Conservation (phyloP, 2,329 filamentous ascomycete species). For the Exophiala spinifera region DNA sequence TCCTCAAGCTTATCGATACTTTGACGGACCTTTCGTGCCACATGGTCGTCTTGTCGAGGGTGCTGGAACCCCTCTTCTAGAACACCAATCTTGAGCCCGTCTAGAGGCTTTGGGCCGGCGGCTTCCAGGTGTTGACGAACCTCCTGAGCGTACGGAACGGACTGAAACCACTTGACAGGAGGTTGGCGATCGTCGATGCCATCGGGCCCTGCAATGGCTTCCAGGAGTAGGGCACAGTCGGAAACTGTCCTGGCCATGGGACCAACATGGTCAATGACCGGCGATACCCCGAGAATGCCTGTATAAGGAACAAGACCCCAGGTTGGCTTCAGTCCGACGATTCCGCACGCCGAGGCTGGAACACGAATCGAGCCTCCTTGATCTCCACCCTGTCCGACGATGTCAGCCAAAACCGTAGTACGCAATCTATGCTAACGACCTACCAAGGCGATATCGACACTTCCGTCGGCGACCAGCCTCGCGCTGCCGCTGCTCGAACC, state of each 20-base stretch:
- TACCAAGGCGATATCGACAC: conserved; percentile 30
- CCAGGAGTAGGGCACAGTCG: conserved; percentile 41
- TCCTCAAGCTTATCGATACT: not conserved
- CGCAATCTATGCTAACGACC: conserved; percentile 34
- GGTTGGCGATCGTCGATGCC: conserved; percentile 42
- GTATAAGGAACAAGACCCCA: conserved; percentile 51
- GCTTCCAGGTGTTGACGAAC: no score
- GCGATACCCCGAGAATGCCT: conserved; percentile 45
- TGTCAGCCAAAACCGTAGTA: conserved; percentile 28
- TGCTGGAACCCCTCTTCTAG: conserved; percentile 47
- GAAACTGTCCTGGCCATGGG: conserved; percentile 40
- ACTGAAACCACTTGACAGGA: conserved; percentile 23
- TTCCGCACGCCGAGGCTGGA: conserved; percentile 46
- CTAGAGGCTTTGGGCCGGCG: conserved; percentile 16
- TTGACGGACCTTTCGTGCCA: not conserved
- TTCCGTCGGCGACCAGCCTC: conserved; percentile 41
- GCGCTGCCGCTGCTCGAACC: conserved; percentile 46
- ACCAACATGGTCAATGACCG: conserved; percentile 50
- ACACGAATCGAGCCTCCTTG: conserved; percentile 38
- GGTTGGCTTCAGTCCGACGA: conserved; percentile 51
- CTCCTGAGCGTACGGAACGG: no score
- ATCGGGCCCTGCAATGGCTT: conserved; percentile 46
- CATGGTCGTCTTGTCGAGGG: conserved; percentile 32
- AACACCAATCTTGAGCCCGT: conserved; percentile 43
- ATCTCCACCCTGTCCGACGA: not conserved